Percentiles rank a stretch among this genome's conserved stretches.
These are phyloP conservation scores for Backusella luteola DNA, from an alignment of 192 early-diverging fungal genomes.

Conservation along the genomic window DNA sequence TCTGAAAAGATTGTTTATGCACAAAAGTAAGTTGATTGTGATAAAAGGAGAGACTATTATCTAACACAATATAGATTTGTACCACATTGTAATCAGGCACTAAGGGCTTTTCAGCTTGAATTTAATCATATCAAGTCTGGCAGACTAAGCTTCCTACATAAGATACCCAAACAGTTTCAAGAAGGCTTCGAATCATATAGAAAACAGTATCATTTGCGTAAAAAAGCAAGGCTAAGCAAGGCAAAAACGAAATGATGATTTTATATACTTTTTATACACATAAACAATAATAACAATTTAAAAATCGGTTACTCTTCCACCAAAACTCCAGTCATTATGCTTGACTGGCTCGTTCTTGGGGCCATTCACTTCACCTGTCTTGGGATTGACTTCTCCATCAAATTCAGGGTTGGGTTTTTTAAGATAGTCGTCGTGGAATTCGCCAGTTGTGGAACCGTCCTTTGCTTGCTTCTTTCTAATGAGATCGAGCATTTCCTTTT, in stretches of 20 bases:
- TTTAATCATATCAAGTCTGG: conserved; percentile 47
- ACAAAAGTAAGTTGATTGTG: conserved; percentile 43
- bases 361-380: conserved; percentile 75
- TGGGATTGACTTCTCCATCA: conserved; percentile 74
- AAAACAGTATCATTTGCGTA: conserved; percentile 46
- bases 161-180: conserved; percentile 53
- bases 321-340: conserved; percentile 80
- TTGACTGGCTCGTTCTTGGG: conserved; percentile 81
- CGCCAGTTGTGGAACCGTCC: conserved; percentile 10
- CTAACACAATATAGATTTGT: conserved; percentile 45
- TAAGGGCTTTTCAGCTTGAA: conserved; percentile 55
- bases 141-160: conserved; percentile 48
- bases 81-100: conserved; percentile 55
- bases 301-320: conserved; percentile 63
- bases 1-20: conserved; percentile 55
- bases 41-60: neutral
- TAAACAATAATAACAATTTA: conserved; percentile 27
- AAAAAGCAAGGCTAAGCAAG: conserved; percentile 39
- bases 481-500: conserved; percentile 71
- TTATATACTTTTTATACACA: conserved; percentile 10
- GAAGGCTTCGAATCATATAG: conserved; percentile 52
- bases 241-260: conserved; percentile 17
- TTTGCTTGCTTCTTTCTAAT: conserved; percentile 49
- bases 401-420: conserved; percentile 53
- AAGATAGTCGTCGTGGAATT: conserved; percentile 49